Base-by-base conservation (phyloP, 306 rosid genomes). In the Abrus precatorius region DNA sequence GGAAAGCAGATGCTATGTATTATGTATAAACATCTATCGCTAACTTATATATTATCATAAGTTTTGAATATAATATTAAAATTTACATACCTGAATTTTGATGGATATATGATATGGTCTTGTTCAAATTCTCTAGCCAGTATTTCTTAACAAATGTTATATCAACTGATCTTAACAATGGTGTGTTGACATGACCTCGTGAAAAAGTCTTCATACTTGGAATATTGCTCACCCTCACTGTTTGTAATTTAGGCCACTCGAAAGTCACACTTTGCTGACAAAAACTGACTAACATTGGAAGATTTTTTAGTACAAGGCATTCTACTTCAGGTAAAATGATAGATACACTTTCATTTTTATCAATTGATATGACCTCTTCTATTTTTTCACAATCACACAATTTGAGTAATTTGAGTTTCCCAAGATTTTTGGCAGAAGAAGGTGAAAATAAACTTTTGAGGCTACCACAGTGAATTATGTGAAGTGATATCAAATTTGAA, bases 281-380 rank as follows among this genome's bases (percentile, higher is more conserved):
- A 9, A 66, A 77, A 66, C 32, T 9, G 1, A 1, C 6, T 2
- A 77, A 14, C 0, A 2, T 77, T 0, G 81, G 73, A 32, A 77
- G 81, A 27, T 65, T 5, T 20, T 50, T 77, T 1, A 77, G 64
- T 28, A 77, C 32, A 34, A 77, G 62, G 30, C 54, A 28, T 52
- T 75, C 13, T 5, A 75, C 6, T 20, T 59, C 0, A 0, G 33
- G 34, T 0, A 75, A 52, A 4, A 9, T 11, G 14, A 34, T n/a
- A 1, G 2, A 9, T 4, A 6, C 69, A 2, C 5, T 20, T 64
- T 13, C 6, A 11, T 5, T 3, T 76, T 76, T 36, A 63, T 36
- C 80, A 5, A 0, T 6, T 12, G 0, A 32, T n/a, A 72, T 10
- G 2, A 76, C 81, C 5, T 62, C 40, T 40, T 36, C n/a, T 13